Evolutionary conservation across 768 basidiomycete genomes (phyloP), one percentile per base, ranked within the genome.

Genomic region (Clitopilus passeckerianus): DNA sequence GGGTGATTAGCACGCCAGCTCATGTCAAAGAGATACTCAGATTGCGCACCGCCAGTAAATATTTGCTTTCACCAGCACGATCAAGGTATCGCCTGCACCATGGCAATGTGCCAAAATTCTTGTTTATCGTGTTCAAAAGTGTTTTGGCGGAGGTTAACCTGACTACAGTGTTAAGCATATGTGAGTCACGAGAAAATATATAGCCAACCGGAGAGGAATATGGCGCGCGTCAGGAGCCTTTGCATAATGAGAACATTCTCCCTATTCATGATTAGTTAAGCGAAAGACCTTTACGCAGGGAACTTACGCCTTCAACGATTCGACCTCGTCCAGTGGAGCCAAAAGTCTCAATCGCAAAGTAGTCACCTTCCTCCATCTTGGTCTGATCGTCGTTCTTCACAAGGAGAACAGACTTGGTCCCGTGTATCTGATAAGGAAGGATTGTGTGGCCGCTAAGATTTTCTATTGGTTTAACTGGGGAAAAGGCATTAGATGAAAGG

Each of bases 361-460:
- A 98, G 67, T 98, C 97, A 41, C 95, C 97, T 74, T 99, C 97
- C 69, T 98, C 97, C 97, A 99, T 99, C 75, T 93, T 96, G 14
- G 90, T 93, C 61, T 89, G 86, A 69, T 97, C 95, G 33, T 88
- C 83, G 59, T 90, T 93, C 71, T 90, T 92, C 50, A 97, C 91
- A 50, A 98, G 84, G 34, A 92, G 80, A 1, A 98, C 87, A 0
- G 91, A 92, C 73, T 99, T 99, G 27, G 90, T 90, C 15, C 91
- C 96, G 69, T 99, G 96, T 61, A 98, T 97, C 63, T 88, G 87
- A 71, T 98, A 95, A 24, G 77, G 84, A 58, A 87, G 86, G 64
- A 98, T 98, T 14, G 90, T 90, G 72, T 99, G 97, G 0, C 97
- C 97, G 54, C 92, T 96, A 5, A 99, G 83, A 69, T 97, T 98